Base-by-base conservation (phyloP, 2,329 filamentous ascomycete species). In the Monilinia aucupariae region DNA sequence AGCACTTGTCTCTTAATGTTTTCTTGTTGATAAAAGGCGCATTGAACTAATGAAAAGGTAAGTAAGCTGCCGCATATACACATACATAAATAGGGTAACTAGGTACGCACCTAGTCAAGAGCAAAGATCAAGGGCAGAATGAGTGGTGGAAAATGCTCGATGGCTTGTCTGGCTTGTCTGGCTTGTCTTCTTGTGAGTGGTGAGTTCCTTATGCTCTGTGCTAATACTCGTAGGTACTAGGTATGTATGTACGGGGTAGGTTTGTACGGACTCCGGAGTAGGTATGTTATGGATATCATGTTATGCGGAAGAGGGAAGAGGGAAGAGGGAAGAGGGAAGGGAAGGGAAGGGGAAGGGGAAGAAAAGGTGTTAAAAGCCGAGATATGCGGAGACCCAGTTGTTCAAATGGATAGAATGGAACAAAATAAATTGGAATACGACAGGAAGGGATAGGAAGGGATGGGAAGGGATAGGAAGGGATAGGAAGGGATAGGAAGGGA, bases 61-160 rank as follows among this genome's bases (percentile, higher is more conserved):
- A 34, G 53, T 56, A 45, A 56, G 53, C 53, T 56, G 52, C 52
- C 52, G 30, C 52, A n/a, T n/a, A n/a, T n/a, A n/a, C n/a, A n/a
- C 37, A 4, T 41, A 41, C 37, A 54, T 30, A n/a, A 0, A 13
- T 17, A 20, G 22, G 9, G 41, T 41, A 13, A 22, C 12, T 30
- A 30, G 2, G 12, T 9, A n/a, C n/a, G n/a, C n/a, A n/a, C n/a
- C n/a, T n/a, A n/a, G n/a, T n/a, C n/a, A n/a, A n/a, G n/a, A n/a
- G 52, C 34, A 54, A 27, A 41, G 34, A 37, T 37, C n/a, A n/a
- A n/a, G 34, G 34, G 12, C 8, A 13, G n/a, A 43, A 55, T n/a
- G 9, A 17, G 37, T 55, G 52, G 52, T 43, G 37, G 52, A 55
- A 32, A 55, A 43, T 55, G 52, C 15, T n/a, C 25, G 52, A 54